phyloP scores from a whole-genome alignment of 2,329 filamentous ascomycete genomes.

The Plectosphaerella cucumerina region DNA sequence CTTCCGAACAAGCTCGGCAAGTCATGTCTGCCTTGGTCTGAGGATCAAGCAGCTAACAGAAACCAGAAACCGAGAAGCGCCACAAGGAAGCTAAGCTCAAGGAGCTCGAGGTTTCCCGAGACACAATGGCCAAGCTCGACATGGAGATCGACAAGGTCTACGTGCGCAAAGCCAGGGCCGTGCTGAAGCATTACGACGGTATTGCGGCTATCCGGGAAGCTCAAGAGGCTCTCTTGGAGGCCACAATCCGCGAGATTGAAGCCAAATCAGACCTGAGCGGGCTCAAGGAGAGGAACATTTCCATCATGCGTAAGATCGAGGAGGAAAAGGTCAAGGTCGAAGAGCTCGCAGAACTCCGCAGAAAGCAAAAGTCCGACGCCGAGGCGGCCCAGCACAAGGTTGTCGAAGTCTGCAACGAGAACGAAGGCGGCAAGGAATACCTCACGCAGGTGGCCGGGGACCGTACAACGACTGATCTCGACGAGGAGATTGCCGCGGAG shows the following conservation, averaged over 20 bases:
- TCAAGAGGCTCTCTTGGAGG: slow-evolving; percentile 63
- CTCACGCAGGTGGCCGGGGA: slow-evolving; percentile 39
- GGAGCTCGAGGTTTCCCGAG: slow-evolving; percentile 30
- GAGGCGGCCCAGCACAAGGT: slow-evolving; percentile 33
- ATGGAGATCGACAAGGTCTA: slow-evolving; percentile 51
- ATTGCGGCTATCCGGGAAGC: slow-evolving; percentile 59
- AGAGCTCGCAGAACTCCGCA: slow-evolving; percentile 31
- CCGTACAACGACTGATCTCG: slow-evolving; percentile 59
- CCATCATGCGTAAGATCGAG: slow-evolving; percentile 51
- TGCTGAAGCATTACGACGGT: slow-evolving; percentile 50
- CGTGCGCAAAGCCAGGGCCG: slow-evolving; percentile 51
- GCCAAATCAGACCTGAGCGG: slow-evolving; percentile 73
- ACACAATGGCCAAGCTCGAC: slow-evolving; percentile 45
- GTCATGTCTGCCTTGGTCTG: slow-evolving; percentile 16
- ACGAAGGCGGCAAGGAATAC: slow-evolving; percentile 33
- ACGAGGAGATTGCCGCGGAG: slow-evolving; percentile 70
- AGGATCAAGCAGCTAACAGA: not conserved
- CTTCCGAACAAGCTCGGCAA: slow-evolving; percentile 69
- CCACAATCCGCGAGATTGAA: slow-evolving; percentile 69
- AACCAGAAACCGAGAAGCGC: slow-evolving; percentile 21
- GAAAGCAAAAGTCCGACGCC: slow-evolving; percentile 28
- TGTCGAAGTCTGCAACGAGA: slow-evolving; percentile 30
- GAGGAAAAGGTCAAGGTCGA: slow-evolving; percentile 35
- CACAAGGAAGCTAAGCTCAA: slow-evolving; percentile 34
- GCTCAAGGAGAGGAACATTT: slow-evolving; percentile 61